Evolutionary conservation across 2,329 filamentous ascomycete species (phyloP), one percentile per base, ranked within the genome.

Genomic region (Aspergillus pseudoviridinutans): DNA sequence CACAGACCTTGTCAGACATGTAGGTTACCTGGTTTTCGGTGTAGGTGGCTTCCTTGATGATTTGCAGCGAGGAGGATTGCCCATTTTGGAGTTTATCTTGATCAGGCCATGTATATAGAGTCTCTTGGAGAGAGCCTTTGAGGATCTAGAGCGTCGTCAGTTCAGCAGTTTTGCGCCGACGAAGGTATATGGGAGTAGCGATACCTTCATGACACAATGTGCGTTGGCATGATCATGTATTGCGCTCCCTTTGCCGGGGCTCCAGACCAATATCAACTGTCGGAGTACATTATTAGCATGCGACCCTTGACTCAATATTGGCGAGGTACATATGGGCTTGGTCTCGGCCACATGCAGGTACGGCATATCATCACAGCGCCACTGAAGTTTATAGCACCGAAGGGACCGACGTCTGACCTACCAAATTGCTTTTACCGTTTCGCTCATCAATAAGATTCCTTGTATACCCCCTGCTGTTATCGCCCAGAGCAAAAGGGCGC

Each of bases 201-300:
- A 10, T 71, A 77, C 77, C 74, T 87, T 96, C 91, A 96, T 96
- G 66, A 96, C 80, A 75, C 92, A 97, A 73, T 96, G 92, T 42
- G 92, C 90, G 60, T 93, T 90, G 70, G 87, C 88, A 74, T 91
- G 89, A 72, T 97, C 92, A 71, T 97, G 92, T 70, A 97, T 91
- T 10, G 89, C 87, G 66, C 89, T 93, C 41, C 84, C 84, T 76
- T 91, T 91, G 53, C 89, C 89, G 0, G 92, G 92, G 17, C 87
- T 88, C 92, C 92, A 97, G 42, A 96, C 92, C 44, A 96, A 84
- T 50, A 96, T 85, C 61, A 96, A 84, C 89, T 93, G 72, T 67
- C n/a, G 12, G 28, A 47, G 14, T 24, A 29, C 3, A 10, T 41
- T 42, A 32, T 60, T 50, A 69, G 64, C 27, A 50, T 27, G 20